Conservation (phyloP, 2,329 filamentous ascomycete genomes). For the Clonostachys chloroleuca region DNA sequence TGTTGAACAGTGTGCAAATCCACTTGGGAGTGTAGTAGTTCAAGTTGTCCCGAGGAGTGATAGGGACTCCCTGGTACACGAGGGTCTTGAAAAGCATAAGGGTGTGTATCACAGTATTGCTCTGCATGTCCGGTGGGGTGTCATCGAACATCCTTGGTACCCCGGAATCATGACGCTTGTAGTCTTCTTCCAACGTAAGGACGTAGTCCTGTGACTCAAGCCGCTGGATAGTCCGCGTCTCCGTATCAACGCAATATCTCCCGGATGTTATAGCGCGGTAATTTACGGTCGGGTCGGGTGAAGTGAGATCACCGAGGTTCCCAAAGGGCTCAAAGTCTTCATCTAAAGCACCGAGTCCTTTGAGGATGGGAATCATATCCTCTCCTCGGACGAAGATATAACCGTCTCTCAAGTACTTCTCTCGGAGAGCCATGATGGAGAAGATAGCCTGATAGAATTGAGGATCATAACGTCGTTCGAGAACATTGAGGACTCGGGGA, state of each 20-base stretch:
- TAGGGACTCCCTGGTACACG: conserved; percentile 12
- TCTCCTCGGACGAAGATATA: conserved; percentile 14
- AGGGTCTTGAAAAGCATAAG: conserved; percentile 19
- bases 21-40: conserved; percentile 15
- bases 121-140: conserved; percentile 14
- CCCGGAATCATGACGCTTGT: conserved; percentile 17
- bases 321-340: conserved; percentile 13
- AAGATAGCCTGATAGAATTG: conserved; percentile 12
- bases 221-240: conserved; percentile 11
- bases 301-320: conserved; percentile 11
- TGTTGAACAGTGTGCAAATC: conserved; percentile 17
- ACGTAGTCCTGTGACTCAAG: conserved; percentile 17
- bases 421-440: conserved; percentile 11
- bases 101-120: conserved; percentile 19
- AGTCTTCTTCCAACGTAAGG: conserved; percentile 16
- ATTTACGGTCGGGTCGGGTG: conserved; percentile 14
- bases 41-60: conserved; percentile 9
- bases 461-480: conserved; percentile 9
- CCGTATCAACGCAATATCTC: conserved; percentile 14
- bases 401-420: conserved; percentile 9
- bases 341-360: conserved; percentile 12
- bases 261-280: conserved; percentile 14
- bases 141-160: conserved; percentile 15
- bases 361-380: conserved; percentile 13
- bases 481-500: conserved; percentile 11